phyloP scores from a whole-genome alignment of 352 stramenopile genomes.

The Phytophthora niederhauseri region DNA sequence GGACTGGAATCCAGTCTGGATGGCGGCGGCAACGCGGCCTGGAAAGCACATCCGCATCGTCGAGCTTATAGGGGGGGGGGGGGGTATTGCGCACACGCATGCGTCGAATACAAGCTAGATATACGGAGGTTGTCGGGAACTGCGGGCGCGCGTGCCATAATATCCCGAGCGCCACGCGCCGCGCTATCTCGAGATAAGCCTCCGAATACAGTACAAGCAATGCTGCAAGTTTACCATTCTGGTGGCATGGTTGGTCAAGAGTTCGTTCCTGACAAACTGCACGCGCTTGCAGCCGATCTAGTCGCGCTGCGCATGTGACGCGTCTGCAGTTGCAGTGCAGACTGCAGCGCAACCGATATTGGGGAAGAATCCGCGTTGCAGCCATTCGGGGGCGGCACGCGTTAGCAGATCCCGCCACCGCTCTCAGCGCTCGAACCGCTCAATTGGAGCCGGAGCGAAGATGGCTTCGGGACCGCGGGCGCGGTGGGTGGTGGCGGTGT shows the following conservation, averaged over 20 bases:
- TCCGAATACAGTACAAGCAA: not conserved
- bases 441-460: conserved; percentile 23
- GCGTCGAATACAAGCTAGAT: conserved; percentile 4
- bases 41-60: conserved; percentile 4
- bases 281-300: not conserved
- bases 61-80: not conserved
- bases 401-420: conserved; percentile 11
- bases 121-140: not conserved
- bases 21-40: not conserved
- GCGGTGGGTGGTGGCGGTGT: conserved; percentile 1
- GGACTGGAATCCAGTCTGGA: too few species aligned
- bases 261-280: not conserved
- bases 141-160: not conserved
- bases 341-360: conserved; percentile 14
- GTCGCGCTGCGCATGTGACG: conserved; percentile 16
- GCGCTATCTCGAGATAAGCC: conserved; percentile 26
- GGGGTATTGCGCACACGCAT: not conserved
- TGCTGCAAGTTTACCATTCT: not conserved
- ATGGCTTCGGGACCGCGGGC: conserved; percentile 13
- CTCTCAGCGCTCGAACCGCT: not conserved
- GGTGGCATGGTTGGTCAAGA: not conserved
- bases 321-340: conserved; percentile 13
- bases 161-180: conserved; percentile 7
- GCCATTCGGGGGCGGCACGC: conserved; percentile 22
- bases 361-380: conserved; percentile 8